phyloP scores from a whole-genome alignment of 371 early-diverging fungal species.

The Batrachochytrium dendrobatidis region DNA sequence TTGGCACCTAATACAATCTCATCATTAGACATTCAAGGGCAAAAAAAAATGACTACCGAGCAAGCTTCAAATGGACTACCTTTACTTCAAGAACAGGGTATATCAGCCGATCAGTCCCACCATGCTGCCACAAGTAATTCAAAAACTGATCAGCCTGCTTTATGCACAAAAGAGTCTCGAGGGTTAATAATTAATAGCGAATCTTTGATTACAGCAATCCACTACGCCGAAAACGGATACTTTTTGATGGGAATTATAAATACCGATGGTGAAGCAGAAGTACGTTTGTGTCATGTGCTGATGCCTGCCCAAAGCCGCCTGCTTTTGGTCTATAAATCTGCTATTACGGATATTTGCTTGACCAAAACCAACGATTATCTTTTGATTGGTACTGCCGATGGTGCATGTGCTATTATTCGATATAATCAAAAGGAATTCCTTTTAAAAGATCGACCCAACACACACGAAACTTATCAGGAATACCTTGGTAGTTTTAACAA shows the following conservation, averaged over 20 bases:
- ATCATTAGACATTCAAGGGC: not conserved
- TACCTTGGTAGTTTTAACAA: slow-evolving; percentile 23
- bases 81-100: too few relatives aligned
- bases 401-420: slow-evolving; percentile 29
- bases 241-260: slow-evolving; percentile 37
- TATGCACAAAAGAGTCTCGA: slow-evolving; percentile 23
- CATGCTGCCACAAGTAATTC: not conserved
- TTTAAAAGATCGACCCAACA: slow-evolving; percentile 21
- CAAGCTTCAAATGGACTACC: not conserved
- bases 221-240: slow-evolving; percentile 39
- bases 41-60: not conserved
- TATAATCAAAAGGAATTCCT: slow-evolving; percentile 33
- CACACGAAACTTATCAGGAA: slow-evolving; percentile 36
- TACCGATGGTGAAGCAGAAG: slow-evolving; percentile 33
- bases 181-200: slow-evolving; percentile 28
- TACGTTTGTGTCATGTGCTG: slow-evolving; percentile 29
- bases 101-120: too few relatives aligned
- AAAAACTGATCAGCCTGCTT: not conserved
- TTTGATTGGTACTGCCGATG: slow-evolving; percentile 34
- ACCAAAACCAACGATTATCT: slow-evolving; percentile 32
- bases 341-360: slow-evolving; percentile 29
- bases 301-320: slow-evolving; percentile 29
- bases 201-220: slow-evolving; percentile 22
- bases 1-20: too few relatives aligned
- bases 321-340: slow-evolving; percentile 25